Percentiles rank a stretch among this genome's conserved stretches.
Evolutionary conservation across 2,329 filamentous ascomycete species (phyloP).

Genomic region (Alternaria conjuncta): DNA sequence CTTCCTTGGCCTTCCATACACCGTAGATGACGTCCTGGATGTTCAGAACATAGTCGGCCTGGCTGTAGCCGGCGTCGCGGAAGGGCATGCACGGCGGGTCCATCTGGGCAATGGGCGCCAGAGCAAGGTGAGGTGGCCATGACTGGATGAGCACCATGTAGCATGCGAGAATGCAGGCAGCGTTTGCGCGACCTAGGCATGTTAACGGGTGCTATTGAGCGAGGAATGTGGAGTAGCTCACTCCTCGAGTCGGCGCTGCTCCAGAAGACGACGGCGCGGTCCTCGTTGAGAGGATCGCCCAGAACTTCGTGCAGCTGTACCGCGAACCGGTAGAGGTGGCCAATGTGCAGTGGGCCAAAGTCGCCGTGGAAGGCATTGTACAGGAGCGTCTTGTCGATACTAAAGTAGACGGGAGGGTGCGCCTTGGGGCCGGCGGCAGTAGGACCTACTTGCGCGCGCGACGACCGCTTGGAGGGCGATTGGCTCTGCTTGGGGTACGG

Average conservation of each 20-base stretch:
- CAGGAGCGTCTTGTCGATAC: conserved; percentile 86
- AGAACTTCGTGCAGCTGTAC: conserved; percentile 95
- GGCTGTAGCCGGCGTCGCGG: conserved; percentile 96
- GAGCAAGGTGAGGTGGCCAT: conserved; percentile 93
- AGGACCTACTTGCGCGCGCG: conserved; percentile 67
- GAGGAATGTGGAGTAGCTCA: conserved; percentile 52
- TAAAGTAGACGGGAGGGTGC: conserved; percentile 86
- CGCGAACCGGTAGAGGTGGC: conserved; percentile 94
- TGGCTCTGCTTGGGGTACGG: conserved; percentile 74
- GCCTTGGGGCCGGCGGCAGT: conserved; percentile 60
- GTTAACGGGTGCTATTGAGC: conserved; percentile 22
- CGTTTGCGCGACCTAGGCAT: conserved; percentile 79
- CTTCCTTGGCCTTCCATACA: conserved; percentile 98
- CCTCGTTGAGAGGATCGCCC: conserved; percentile 87
- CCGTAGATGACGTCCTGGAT: conserved; percentile 98
- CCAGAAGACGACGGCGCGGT: conserved; percentile 93
- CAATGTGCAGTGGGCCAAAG: conserved; percentile 96
- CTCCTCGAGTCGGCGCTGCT: conserved; percentile 90
- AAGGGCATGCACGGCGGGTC: conserved; percentile 99
- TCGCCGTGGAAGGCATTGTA: conserved; percentile 99
- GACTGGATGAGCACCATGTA: conserved; percentile 99
- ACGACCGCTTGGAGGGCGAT: conserved; percentile 78
- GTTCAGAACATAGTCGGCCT: conserved; percentile 93
- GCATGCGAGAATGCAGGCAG: conserved; percentile 91
- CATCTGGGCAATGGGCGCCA: conserved; percentile 94